A percentile compares a stretch with the other conserved stretches of the same genome.
Evolutionary conservation across 768 basidiomycete species (phyloP).

Genomic region (Myochromella boudieri): DNA sequence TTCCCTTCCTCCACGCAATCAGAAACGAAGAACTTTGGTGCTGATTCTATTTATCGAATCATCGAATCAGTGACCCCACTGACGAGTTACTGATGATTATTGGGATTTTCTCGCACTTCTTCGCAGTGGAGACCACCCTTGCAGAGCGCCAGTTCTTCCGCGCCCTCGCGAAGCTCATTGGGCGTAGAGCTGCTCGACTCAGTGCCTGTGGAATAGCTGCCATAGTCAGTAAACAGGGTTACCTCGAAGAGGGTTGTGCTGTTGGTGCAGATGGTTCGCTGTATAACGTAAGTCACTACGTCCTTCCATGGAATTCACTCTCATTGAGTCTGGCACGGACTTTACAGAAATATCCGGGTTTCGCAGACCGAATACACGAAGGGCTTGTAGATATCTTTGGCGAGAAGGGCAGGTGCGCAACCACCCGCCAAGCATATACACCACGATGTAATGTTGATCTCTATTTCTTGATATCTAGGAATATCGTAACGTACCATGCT

Average conservation of each 20-base stretch:
- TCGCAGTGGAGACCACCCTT: constrained; percentile 92
- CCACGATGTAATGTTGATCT: neutral
- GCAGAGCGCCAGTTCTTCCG: constrained; percentile 98
- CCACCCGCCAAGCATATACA: neutral
- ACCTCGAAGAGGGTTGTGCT: constrained; percentile 85
- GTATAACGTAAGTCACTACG: constrained; percentile 70
- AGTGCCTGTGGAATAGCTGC: constrained; percentile 97
- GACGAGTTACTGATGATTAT: constrained; percentile 97
- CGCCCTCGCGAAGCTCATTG: constrained; percentile 86
- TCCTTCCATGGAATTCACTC: neutral
- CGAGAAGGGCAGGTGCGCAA: constrained; percentile 83
- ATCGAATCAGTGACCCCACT: constrained; percentile 75
- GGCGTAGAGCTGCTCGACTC: constrained; percentile 84
- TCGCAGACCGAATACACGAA: constrained; percentile 90
- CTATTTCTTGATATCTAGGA: constrained; percentile 32
- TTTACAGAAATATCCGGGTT: constrained; percentile 94
- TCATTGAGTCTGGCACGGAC: neutral
- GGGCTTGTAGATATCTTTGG: constrained; percentile 95
- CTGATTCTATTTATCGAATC: neutral
- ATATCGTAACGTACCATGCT: constrained; percentile 79
- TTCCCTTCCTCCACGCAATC: neutral
- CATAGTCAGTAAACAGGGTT: constrained; percentile 92
- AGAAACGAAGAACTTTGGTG: neutral
- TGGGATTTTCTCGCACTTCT: constrained; percentile 97
- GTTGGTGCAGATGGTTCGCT: constrained; percentile 95